Evolutionary conservation across 345 rosid species (phyloP).

Genomic region (Arabidopsis suecica): DNA sequence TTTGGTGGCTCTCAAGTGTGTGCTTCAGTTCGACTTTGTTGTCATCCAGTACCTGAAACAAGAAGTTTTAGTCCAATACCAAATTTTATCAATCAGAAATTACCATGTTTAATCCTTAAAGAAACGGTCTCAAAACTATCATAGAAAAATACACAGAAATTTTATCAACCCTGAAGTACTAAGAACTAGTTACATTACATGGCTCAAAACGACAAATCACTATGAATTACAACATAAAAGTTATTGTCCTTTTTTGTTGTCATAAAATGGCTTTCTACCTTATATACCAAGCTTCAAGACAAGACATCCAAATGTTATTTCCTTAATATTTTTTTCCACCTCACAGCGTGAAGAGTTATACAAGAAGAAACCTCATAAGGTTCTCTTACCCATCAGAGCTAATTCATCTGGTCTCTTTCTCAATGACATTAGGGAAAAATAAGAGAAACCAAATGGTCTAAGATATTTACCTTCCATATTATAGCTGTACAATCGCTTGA

Average conservation of each 20-base stretch:
- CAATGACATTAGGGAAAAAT: slow-evolving; percentile 6
- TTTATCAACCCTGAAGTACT: slow-evolving; percentile 2
- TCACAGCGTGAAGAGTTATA: slow-evolving; percentile 28
- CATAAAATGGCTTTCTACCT: slow-evolving; percentile 36
- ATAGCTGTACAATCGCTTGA: slow-evolving; percentile 93
- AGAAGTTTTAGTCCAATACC: slow-evolving; percentile 23
- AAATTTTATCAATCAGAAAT: neutral
- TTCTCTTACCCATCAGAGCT: slow-evolving; percentile 29
- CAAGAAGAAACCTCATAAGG: slow-evolving; percentile 38
- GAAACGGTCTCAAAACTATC: neutral
- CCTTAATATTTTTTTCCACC: slow-evolving; percentile 11
- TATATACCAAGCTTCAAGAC: slow-evolving; percentile 24
- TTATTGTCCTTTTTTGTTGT: neutral
- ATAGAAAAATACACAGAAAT: neutral
- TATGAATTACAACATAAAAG: neutral
- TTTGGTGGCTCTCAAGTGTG: slow-evolving; percentile 68
- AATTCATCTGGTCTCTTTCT: slow-evolving; percentile 11
- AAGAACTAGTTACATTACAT: slow-evolving; percentile 13
- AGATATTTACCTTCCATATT: slow-evolving; percentile 77
- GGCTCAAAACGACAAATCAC: neutral
- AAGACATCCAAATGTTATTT: neutral
- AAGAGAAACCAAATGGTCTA: slow-evolving; percentile 3
- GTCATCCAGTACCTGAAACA: slow-evolving; percentile 69
- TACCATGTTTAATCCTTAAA: neutral
- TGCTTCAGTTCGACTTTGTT: slow-evolving; percentile 60